These are phyloP conservation scores for Leptographium galeiforme DNA, from an alignment of 2,329 filamentous ascomycete species.

Conservation along the genomic window DNA sequence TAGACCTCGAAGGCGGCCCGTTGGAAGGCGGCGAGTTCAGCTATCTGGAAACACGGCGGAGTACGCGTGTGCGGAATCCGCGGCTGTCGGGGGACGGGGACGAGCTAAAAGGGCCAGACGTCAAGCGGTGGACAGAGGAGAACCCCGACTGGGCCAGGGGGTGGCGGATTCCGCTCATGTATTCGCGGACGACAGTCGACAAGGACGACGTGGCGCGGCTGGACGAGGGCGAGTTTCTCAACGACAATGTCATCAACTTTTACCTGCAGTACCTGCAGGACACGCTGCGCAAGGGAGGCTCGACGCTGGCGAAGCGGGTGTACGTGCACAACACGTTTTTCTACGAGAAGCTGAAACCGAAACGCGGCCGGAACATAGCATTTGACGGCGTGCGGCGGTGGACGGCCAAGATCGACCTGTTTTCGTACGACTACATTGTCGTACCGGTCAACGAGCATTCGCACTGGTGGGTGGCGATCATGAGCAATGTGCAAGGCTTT, in stretches of 20 bases:
- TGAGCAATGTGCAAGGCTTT: slow-evolving; percentile 71
- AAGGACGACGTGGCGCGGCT: slow-evolving; percentile 62
- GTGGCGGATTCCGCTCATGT: slow-evolving; percentile 49
- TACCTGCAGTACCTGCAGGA: slow-evolving; percentile 65
- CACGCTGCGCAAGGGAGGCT: slow-evolving; percentile 38
- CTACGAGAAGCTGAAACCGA: slow-evolving; percentile 60
- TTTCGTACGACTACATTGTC: slow-evolving; percentile 76
- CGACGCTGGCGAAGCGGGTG: slow-evolving; percentile 47
- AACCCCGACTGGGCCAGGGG: slow-evolving; percentile 5
- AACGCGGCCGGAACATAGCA: slow-evolving; percentile 50
- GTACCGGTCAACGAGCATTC: slow-evolving; percentile 78
- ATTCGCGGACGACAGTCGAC: slow-evolving; percentile 53
- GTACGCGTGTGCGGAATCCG: background rate
- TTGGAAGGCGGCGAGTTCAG: background rate
- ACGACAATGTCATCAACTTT: slow-evolving; percentile 85
- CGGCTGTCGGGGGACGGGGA: background rate
- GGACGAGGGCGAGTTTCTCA: slow-evolving; percentile 74
- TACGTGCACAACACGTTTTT: slow-evolving; percentile 94
- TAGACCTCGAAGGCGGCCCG: background rate
- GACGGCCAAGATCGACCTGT: slow-evolving; percentile 76
- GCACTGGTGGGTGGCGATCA: slow-evolving; percentile 93
- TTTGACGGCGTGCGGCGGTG: slow-evolving; percentile 77
- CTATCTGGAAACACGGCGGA: background rate
- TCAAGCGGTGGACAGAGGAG: slow-evolving; percentile 32
- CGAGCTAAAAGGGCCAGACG: background rate